Base-by-base conservation (phyloP, 2,329 filamentous ascomycete species). In the Coniochaeta ligniaria region DNA sequence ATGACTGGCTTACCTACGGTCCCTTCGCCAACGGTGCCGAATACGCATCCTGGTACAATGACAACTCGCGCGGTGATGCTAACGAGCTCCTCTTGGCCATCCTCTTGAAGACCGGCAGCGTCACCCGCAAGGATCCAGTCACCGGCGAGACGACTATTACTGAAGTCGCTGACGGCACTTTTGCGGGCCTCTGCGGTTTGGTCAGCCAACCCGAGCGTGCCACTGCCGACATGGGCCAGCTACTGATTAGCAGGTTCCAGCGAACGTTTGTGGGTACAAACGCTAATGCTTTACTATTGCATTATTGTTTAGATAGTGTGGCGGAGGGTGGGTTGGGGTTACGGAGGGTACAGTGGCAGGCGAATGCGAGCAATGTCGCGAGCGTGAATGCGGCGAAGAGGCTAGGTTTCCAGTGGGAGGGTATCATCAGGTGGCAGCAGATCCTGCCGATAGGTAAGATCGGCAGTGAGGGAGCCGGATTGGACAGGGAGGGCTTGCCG, bases 321-420 rank as follows among this genome's bases (percentile, higher is more conserved):
- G 65, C 50, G 11, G 56, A 65, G 11, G 67, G 67, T 8, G 66
- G 68, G 0, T 35, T 69, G 35, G 68, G 67, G 47, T 60, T 75
- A 20, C 61, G 65, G 26, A 65, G 73, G 28, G 66, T 75, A 20
- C 66, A 73, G 60, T 75, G 73, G 74, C 66, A 66, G 54, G 62
- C 69, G 20, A 67, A 65, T 57, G 55, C 66, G n/a, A 61, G 60
- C 3, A 72, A 72, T 43, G 45, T 60, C 4, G 61, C 65, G 11
- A 72, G 69, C 2, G 62, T 69, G 17, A 63, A 58, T 16, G 63
- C 70, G 3, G 73, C 73, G 1, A 64, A 73, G 61, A 65, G 69
- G 52, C 67, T 76, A 65, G 73, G 73, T 0, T 74, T 73, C 57
- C 60, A 63, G 22, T 62, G 65, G n/a, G 72, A 74, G 58, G 74